These are phyloP conservation scores for Tympanopsis confertula DNA, from an alignment of 2,329 filamentous ascomycete genomes.

Conservation along the genomic window DNA sequence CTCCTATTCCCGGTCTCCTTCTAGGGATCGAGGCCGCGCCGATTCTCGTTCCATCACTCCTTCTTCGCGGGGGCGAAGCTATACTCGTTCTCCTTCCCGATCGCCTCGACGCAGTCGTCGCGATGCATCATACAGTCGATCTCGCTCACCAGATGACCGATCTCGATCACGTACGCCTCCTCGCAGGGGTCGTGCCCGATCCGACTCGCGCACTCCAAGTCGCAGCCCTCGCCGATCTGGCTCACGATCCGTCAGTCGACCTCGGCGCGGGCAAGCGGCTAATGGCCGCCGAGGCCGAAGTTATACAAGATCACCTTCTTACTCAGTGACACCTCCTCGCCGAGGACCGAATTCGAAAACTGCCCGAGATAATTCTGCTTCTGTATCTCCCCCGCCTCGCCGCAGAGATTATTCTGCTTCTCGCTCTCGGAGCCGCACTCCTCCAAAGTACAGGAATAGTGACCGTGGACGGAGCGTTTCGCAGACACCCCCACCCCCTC, in stretches of 20 bases:
- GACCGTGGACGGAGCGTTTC: no score
- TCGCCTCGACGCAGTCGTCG: not conserved
- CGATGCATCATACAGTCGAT: not conserved
- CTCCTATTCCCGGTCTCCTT: constrained; percentile 20
- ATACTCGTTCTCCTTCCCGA: not conserved
- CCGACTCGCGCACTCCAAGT: not conserved
- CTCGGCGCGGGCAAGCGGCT: not conserved
- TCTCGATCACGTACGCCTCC: not conserved
- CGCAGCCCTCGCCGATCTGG: not conserved
- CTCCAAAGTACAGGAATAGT: no score
- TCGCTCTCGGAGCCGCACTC: no score
- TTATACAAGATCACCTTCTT: not conserved
- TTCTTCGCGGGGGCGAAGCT: not conserved
- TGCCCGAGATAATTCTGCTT: no score
- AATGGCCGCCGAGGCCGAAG: not conserved
- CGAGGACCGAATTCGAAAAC: no score
- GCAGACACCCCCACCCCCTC: not conserved
- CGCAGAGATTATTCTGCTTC: not conserved
- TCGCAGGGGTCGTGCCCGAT: not conserved
- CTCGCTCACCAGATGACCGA: not conserved
- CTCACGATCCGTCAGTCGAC: not conserved
- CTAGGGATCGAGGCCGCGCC: constrained; percentile 5
- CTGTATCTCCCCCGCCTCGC: not conserved
- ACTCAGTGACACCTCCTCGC: not conserved
- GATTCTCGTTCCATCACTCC: constrained; percentile 4